Evolutionary conservation across 1,284 basidiomycete species (phyloP), one percentile per base, ranked within the genome.

Genomic region (Exobasidium cylindrosporum): DNA sequence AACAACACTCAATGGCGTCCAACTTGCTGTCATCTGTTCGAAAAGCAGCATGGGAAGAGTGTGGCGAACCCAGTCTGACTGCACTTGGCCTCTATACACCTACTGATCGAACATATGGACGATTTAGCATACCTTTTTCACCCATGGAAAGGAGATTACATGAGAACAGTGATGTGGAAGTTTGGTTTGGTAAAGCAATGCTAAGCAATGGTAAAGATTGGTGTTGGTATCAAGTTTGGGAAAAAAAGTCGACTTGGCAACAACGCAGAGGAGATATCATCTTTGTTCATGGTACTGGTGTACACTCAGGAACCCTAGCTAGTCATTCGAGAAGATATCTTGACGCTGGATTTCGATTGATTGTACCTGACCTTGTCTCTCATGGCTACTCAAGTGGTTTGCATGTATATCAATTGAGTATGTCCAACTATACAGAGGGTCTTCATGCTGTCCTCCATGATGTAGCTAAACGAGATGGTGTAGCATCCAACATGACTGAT

Each of bases 191-290:
- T 57, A 70, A 70, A 45, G 66, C 67, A n/a, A 66, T 75, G 64
- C 64, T 75, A 54, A 66, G 64, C 7, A 77, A 77, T 58, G 68
- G 68, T 6, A 74, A 74, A 55, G 73, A 76, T 68, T 76, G 68
- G 64, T 71, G 73, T 10, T 78, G 76, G 76, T 78, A 78, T 62
- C 76, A 78, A 50, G 64, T 78, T 2, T 78, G 76, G 76, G 70
- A 76, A 40, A n/a, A n/a, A n/a, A n/a, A n/a, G n/a, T n/a, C n/a
- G n/a, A 45, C 17, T 11, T 52, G 65, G 10, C 69, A 70, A 1
- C 43, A 65, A 32, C n/a, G n/a, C n/a, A n/a, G n/a, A n/a, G 74
- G 71, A 4, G 74, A 76, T 56, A 69, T 78, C 63, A 67, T 76
- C 21, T 78, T 75, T 46, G 69, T 71, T 26, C 76, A 78, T 45